Evolutionary conservation across 768 basidiomycete species (phyloP), one percentile per base, ranked within the genome.

Genomic region (Pisolithus microcarpus): DNA sequence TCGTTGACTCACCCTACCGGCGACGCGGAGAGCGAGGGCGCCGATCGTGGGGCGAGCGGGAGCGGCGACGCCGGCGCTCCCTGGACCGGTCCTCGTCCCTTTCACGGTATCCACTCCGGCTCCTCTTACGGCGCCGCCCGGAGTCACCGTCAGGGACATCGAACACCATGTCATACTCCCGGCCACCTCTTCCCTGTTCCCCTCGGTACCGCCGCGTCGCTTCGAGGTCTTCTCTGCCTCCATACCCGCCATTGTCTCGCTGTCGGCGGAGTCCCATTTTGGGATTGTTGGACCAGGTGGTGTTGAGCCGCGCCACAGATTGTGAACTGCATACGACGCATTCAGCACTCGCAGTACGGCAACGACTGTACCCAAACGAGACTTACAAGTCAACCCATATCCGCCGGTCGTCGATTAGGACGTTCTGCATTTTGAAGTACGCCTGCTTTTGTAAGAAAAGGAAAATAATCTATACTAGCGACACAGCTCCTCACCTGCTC

Each of bases 371-470:
- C 28, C 31, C 44, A 48, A 49, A 34, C 43, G 40, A 36, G n/a
- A 75, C 87, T 54, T 59, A 94, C 87, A 99, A 98, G 70, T 98
- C 96, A 55, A 99, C 95, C 91, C 95, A 98, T 61, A 99, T 98
- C 11, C 96, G 82, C 13, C 93, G 80, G 68, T 99, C 96, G 63
- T 99, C 96, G 11, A 99, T 88, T 10, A 99, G 73, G 0, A 98
- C 96, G 60, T 98, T 98, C 65, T 98, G 96, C 96, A 99, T 99
- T 68, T 98, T 99, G 73, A 98, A 94, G 68, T 98, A 99, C 8
- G 91, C 96, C 87, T 93, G 56, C 31, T 21, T 42, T 39, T 37
- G 51, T 60, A 28, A 60, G 50, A 13, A 28, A 36, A 50, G 48
- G 30, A 13, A 39, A 19, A 30, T 7, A 21, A 30, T 3, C 11